Base-by-base conservation (phyloP, 208 protist species). In the Trypanosomatidae sp. region DNA sequence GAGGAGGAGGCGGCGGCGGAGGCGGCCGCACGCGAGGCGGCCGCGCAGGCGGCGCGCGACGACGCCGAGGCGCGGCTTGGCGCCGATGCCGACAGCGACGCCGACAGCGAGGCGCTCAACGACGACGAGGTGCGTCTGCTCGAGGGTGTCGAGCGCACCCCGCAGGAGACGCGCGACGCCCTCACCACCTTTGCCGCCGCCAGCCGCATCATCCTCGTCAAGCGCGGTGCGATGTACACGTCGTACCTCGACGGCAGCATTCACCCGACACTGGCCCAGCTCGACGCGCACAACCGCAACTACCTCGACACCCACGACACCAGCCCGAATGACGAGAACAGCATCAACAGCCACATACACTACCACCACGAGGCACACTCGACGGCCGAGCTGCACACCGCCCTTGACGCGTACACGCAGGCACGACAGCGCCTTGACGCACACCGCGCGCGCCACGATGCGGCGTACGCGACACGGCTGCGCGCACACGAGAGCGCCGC, bases 211-310 rank as follows among this genome's bases (percentile, higher is more conserved):
- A 26, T 73, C 10, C 56, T n/a, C n/a, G n/a, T n/a, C n/a, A n/a
- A n/a, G n/a, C n/a, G n/a, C n/a, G n/a, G n/a, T n/a, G n/a, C 49
- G 22, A 11, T 40, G 33, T n/a, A n/a, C n/a, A n/a, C n/a, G n/a
- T 82, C 70, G 10, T 90, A 85, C 64, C 30, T 90, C 33, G 81
- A 90, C 40, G 81, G 81, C 45, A 61, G 43, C 23, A 28, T 61
- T 33, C 79, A 85, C 51, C 0, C 35, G 13, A 48, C 61, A 6
- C 16, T 74, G 4, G 30, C 27, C 25, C 33, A 45, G 22, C 27
- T 80, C 6, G 55, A 66, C 11, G 46, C 38, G 25, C 51, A 88
- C 60, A 88, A 91, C 52, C 26, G 52, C 22, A 11, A 46, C 32
- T 43, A 49, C 10, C 26, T 18, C 19, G 37, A 0, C 26, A 43